phyloP scores from a whole-genome alignment of 2,329 filamentous ascomycete species.

The Diaporthe sp. region DNA sequence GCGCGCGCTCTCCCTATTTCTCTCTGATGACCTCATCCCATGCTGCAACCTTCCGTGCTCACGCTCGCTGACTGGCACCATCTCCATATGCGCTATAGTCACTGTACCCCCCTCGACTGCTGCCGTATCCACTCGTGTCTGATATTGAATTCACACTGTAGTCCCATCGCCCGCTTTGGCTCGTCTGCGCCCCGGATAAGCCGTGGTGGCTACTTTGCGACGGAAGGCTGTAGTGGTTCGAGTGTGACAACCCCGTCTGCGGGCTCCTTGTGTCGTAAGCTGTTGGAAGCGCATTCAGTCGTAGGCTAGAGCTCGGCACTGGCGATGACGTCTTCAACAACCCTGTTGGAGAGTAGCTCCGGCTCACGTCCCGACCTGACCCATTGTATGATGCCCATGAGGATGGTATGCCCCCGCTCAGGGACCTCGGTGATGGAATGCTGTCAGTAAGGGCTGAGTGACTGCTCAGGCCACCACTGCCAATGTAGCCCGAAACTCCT shows the following conservation, averaged over 20 bases:
- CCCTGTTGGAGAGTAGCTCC: slow-evolving; percentile 36
- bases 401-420: slow-evolving; percentile 37
- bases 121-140: slow-evolving; percentile 37
- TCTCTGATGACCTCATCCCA: slow-evolving; percentile 23
- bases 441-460: slow-evolving; percentile 57
- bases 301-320: slow-evolving; percentile 33
- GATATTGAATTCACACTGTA: slow-evolving; percentile 41
- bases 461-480: slow-evolving; percentile 54
- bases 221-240: slow-evolving; percentile 36
- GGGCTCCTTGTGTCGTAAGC: slow-evolving; percentile 37
- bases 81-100: slow-evolving; percentile 39
- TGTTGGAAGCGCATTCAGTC: slow-evolving; percentile 36
- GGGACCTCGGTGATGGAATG: slow-evolving; percentile 38
- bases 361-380: slow-evolving; percentile 33
- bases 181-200: slow-evolving; percentile 28
- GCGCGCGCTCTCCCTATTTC: background rate
- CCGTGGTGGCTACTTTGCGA: slow-evolving; percentile 37
- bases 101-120: slow-evolving; percentile 35
- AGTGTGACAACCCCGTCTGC: slow-evolving; percentile 27
- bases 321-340: slow-evolving; percentile 38
- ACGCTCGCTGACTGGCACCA: slow-evolving; percentile 39
- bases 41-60: slow-evolving; percentile 21
- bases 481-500: slow-evolving; percentile 53
- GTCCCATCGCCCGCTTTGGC: slow-evolving; percentile 37
- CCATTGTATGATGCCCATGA: slow-evolving; percentile 35